Percentiles rank a stretch among this genome's conserved stretches.
These are phyloP conservation scores for Kwoniella europaea DNA, from an alignment of 768 basidiomycete species.

Conservation along the genomic window DNA sequence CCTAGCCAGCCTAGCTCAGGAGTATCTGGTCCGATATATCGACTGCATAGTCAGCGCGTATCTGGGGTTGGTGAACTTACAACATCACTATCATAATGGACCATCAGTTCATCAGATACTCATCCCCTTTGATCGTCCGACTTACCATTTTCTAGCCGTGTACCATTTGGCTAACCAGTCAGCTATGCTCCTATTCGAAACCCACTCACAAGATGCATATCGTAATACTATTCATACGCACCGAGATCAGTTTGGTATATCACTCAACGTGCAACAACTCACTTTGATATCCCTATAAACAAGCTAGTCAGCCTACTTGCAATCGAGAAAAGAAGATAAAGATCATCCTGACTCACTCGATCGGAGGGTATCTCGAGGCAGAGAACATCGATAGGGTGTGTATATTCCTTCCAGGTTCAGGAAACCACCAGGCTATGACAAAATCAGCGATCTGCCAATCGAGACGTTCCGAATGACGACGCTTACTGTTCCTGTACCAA, in stretches of 20 bases:
- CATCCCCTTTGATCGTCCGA: background rate
- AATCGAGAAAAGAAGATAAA: background rate
- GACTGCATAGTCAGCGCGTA: constrained; percentile 6
- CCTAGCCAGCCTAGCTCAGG: constrained; percentile 19
- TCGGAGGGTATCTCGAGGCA: constrained; percentile 11
- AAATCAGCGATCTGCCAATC: background rate
- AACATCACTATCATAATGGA: constrained; percentile 9
- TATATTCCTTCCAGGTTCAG: constrained; percentile 22
- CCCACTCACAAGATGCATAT: constrained; percentile 21
- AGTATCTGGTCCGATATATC: constrained; percentile 17
- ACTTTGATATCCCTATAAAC: constrained; percentile 13
- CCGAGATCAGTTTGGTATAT: background rate
- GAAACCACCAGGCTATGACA: constrained; percentile 27
- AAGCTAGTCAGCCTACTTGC: background rate
- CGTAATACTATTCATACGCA: constrained; percentile 10
- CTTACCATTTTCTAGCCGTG: constrained; percentile 18
- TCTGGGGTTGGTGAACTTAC: background rate
- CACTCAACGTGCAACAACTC: background rate
- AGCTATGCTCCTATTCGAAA: background rate
- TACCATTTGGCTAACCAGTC: constrained; percentile 17
- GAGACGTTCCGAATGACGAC: background rate
- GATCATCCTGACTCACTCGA: constrained; percentile 10
- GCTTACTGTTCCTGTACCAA: constrained; percentile 21
- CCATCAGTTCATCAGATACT: background rate
- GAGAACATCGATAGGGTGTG: constrained; percentile 15